Conservation (phyloP, 805 yeast species). For the Starmerella etchellsii region DNA sequence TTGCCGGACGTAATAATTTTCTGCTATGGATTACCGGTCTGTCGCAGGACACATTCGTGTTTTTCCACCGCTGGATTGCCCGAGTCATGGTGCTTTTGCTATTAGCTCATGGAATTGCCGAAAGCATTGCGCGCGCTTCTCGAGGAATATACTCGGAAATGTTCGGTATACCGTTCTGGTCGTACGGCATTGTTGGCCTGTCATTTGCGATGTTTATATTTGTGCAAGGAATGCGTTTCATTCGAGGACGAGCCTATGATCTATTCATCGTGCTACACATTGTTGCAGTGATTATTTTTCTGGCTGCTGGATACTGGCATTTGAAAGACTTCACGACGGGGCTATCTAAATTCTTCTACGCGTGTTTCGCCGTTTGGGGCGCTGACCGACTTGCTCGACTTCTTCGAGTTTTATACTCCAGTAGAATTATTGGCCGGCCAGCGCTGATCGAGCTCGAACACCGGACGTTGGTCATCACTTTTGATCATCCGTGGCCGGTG, state of each 20-base stretch:
- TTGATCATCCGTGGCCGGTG: conserved; percentile 31
- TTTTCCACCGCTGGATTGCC: conserved; percentile 37
- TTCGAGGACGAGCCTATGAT: conserved; percentile 46
- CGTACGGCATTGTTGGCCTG: conserved; percentile 20
- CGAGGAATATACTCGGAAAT: conserved; percentile 7
- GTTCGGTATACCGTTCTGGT: conserved; percentile 16
- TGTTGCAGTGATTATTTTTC: conserved; percentile 33
- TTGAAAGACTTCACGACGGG: conserved; percentile 13
- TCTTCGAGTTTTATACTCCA: conserved; percentile 31
- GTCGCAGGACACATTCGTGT: conserved; percentile 43
- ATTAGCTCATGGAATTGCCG: conserved; percentile 21
- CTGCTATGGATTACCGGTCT: conserved; percentile 49
- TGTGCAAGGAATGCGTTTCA: conserved; percentile 37
- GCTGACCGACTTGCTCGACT: conserved; percentile 51
- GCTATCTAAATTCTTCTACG: conserved; percentile 34
- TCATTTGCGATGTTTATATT: conserved; percentile 30
- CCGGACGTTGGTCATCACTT: conserved; percentile 20
- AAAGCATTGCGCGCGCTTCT: conserved; percentile 13
- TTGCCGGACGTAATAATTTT: conserved; percentile 64
- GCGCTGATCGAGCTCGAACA: conserved; percentile 11
- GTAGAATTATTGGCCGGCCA: background rate
- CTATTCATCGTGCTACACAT: conserved; percentile 44
- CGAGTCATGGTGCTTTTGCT: conserved; percentile 19
- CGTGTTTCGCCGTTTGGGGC: conserved; percentile 54
- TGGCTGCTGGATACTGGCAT: conserved; percentile 50